A percentile compares a stretch with the other conserved stretches of the same genome.
These are phyloP conservation scores for Bipolaris bicolor DNA, from an alignment of 2,329 filamentous ascomycete genomes.

Conservation along the genomic window DNA sequence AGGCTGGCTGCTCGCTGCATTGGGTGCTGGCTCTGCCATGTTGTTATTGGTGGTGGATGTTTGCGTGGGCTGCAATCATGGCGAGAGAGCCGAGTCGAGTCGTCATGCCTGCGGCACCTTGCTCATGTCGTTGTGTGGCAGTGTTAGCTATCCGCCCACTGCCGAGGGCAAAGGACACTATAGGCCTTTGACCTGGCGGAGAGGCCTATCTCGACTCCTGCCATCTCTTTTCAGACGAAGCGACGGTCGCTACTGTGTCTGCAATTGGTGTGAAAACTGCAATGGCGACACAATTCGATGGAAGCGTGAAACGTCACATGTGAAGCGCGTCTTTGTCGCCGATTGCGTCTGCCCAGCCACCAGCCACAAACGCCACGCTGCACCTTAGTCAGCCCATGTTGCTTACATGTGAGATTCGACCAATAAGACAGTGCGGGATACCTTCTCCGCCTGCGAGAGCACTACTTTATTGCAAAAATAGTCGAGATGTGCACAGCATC, in stretches of 20 bases:
- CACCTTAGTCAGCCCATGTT: background rate
- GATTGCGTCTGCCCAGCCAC: constrained; percentile 12
- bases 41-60: constrained; percentile 11
- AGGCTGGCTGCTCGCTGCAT: constrained; percentile 8
- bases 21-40: constrained; percentile 30
- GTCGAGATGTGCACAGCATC: background rate
- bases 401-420: background rate
- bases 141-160: constrained; percentile 33
- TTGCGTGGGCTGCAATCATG: constrained; percentile 9
- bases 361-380: constrained; percentile 5
- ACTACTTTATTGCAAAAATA: background rate
- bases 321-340: constrained; percentile 7
- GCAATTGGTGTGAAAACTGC: constrained; percentile 16
- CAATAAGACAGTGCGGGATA: background rate
- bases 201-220: constrained; percentile 9
- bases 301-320: constrained; percentile 5
- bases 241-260: constrained; percentile 9
- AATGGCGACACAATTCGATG: constrained; percentile 16
- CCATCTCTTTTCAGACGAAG: background rate
- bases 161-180: constrained; percentile 24
- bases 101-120: constrained; percentile 22
- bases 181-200: constrained; percentile 11
- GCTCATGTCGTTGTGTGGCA: constrained; percentile 32
- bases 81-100: constrained; percentile 20
- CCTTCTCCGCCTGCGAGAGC: background rate